These are phyloP conservation scores for Talaromyces atroroseus DNA, from an alignment of 2,329 filamentous ascomycete species.

Conservation along the genomic window DNA sequence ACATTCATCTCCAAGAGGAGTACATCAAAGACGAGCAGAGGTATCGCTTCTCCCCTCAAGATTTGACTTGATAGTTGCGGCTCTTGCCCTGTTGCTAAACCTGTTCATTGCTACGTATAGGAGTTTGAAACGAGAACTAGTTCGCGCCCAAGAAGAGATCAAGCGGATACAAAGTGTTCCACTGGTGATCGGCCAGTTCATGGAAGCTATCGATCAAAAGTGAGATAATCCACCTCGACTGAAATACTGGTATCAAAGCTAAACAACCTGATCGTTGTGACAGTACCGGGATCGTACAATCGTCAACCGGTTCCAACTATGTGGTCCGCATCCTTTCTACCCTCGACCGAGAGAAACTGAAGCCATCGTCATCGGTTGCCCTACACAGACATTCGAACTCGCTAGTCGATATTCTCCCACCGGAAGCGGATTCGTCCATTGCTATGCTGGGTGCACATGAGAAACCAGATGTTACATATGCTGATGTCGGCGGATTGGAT, in stretches of 20 bases:
- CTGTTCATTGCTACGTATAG: conserved; percentile 38
- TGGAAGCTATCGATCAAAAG: conserved; percentile 99
- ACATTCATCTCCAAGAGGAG: conserved; percentile 97
- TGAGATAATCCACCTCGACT: conserved; percentile 41
- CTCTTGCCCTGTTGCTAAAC: conserved; percentile 12
- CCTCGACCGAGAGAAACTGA: conserved; percentile 94
- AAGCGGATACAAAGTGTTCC: conserved; percentile 99
- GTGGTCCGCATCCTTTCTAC: conserved; percentile 97
- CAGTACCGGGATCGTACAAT: conserved; percentile 97
- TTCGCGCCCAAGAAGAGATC: conserved; percentile 97
- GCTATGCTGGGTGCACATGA: conserved; percentile 95
- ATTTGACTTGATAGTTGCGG: background rate
- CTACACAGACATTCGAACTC: conserved; percentile 98
- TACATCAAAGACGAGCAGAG: conserved; percentile 99
- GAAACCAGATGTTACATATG: conserved; percentile 97
- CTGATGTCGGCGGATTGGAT: conserved; percentile 92
- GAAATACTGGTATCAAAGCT: conserved; percentile 5
- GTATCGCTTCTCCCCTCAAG: conserved; percentile 35
- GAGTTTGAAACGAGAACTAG: conserved; percentile 93
- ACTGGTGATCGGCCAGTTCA: conserved; percentile 96
- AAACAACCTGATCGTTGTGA: conserved; percentile 3
- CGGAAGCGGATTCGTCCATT: conserved; percentile 96
- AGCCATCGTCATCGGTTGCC: conserved; percentile 94
- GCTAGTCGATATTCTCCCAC: conserved; percentile 96
- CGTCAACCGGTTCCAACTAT: conserved; percentile 96